Conservation (phyloP, 257 asterid species). For the Henckelia pumila region DNA sequence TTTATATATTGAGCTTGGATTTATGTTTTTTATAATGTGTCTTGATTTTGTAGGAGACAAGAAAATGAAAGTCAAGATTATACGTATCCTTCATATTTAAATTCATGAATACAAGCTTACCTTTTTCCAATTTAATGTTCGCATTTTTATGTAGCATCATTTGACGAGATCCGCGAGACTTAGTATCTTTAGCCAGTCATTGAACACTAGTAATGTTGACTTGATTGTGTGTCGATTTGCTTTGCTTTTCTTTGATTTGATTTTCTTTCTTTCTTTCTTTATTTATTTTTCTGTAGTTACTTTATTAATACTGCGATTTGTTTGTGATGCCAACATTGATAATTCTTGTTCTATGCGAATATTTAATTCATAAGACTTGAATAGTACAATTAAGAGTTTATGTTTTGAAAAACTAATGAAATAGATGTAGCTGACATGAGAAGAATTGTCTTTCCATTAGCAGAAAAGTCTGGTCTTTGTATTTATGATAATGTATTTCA, state of each 20-base stretch:
- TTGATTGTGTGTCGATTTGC: background rate
- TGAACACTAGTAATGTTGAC: background rate
- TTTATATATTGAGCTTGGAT: background rate
- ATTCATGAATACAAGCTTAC: background rate
- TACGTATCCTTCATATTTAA: conserved; percentile 57
- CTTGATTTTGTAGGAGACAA: conserved; percentile 43
- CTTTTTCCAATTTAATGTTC: no score
- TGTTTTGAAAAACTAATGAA: background rate
- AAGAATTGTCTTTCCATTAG: background rate
- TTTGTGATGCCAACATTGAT: background rate
- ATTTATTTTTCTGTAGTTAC: no score
- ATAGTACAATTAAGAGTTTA: background rate
- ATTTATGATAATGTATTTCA: background rate
- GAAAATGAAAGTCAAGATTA: conserved; percentile 79
- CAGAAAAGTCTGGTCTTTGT: background rate
- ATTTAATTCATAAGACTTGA: background rate
- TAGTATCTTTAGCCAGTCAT: background rate
- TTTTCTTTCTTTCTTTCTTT: no score
- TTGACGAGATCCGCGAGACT: background rate
- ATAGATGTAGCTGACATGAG: background rate
- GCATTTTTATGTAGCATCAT: background rate
- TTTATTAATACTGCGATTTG: background rate
- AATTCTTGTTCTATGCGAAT: background rate
- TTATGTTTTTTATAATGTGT: conserved; percentile 16
- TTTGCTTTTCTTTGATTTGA: conserved; percentile 13